Evolutionary conservation across 1,139 yeast genomes (phyloP).

Genomic region (Sugiyamaella xylanicola): DNA sequence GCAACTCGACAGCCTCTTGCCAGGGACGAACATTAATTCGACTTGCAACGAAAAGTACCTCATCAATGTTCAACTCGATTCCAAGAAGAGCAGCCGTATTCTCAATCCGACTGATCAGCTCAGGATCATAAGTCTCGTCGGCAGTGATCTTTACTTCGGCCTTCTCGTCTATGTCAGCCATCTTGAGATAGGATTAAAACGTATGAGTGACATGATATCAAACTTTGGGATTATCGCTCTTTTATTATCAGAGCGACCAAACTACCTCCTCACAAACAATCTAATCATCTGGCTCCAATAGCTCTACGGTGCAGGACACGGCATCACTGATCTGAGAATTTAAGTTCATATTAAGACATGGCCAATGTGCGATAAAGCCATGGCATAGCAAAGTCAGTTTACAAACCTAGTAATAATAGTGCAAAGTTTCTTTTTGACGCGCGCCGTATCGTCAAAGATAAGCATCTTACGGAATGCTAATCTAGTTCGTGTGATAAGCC

Average conservation of each 20-base stretch:
- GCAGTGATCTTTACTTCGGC: constrained; percentile 13
- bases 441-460: background rate
- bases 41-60: constrained; percentile 17
- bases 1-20: constrained; percentile 43
- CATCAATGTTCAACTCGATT: constrained; percentile 14
- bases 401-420: background rate
- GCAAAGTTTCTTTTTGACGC: background rate
- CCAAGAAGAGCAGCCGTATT: constrained; percentile 18
- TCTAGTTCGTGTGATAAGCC: background rate
- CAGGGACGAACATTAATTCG: constrained; percentile 10
- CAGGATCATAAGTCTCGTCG: constrained; percentile 3
- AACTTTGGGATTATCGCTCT: background rate
- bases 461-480: background rate
- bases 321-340: background rate
- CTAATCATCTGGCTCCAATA: background rate
- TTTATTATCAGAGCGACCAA: background rate
- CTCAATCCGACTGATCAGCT: constrained; percentile 17
- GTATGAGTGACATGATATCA: too few relatives aligned
- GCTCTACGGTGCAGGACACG: background rate
- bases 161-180: constrained; percentile 26
- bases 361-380: background rate
- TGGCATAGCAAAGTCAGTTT: background rate
- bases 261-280: background rate
- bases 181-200: background rate
- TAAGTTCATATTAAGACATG: background rate